These are phyloP conservation scores for Ajuga reptans DNA, from an alignment of 305 asterid genomes.

Conservation along the genomic window DNA sequence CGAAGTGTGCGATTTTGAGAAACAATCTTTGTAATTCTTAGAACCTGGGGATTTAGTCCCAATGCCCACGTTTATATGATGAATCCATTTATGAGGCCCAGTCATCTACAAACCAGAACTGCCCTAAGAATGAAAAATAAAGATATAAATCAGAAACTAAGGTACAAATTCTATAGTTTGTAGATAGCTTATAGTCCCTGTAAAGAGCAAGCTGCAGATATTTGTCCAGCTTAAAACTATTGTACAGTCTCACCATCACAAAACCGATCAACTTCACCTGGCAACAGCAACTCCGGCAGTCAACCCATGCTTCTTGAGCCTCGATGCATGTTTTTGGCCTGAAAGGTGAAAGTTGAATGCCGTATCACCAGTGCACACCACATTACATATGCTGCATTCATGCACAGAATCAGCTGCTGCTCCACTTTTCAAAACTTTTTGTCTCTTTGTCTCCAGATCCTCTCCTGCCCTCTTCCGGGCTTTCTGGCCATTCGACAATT, in stretches of 20 bases:
- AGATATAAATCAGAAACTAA: too few relatives aligned
- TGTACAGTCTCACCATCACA: not conserved
- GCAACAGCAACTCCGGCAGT: constrained; percentile 27
- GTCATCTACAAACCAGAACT: too few relatives aligned
- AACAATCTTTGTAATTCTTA: too few relatives aligned
- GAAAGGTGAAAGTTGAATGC: constrained; percentile 58
- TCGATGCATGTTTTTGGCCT: constrained; percentile 63
- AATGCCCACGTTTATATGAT: too few relatives aligned
- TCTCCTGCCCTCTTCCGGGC: constrained; percentile 36
- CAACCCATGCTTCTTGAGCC: constrained; percentile 38
- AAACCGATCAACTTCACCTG: constrained; percentile 20
- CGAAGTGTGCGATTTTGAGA: too few relatives aligned
- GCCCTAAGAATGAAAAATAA: not conserved
- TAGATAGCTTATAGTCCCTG: too few relatives aligned
- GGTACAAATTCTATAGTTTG: too few relatives aligned
- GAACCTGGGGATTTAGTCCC: too few relatives aligned
- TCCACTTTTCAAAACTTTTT: constrained; percentile 60
- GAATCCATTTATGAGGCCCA: too few relatives aligned
- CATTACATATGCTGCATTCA: constrained; percentile 47
- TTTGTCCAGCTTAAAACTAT: not conserved
- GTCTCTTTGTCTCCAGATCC: constrained; percentile 53
- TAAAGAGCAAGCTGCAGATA: not conserved
- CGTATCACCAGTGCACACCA: constrained; percentile 69
- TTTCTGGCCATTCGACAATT: constrained; percentile 23
- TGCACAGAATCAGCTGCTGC: constrained; percentile 49